These are phyloP conservation scores for Rhizopogon sp. DNA, from an alignment of 768 basidiomycete species.

Conservation along the genomic window DNA sequence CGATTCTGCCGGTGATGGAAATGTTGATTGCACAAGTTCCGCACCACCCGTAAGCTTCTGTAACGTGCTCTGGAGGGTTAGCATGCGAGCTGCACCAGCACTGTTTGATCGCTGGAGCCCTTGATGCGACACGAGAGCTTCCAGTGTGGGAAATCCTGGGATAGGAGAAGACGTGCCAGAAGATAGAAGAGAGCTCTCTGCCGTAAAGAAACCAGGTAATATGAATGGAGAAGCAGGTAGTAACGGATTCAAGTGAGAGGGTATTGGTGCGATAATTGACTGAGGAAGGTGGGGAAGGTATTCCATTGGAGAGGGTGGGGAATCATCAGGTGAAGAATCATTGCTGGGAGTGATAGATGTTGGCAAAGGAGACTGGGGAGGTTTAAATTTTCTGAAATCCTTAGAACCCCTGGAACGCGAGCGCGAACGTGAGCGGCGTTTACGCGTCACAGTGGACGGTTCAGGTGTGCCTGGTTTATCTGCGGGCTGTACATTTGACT, in stretches of 20 bases:
- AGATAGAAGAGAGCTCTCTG: slow-evolving; percentile 54
- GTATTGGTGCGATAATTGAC: slow-evolving; percentile 47
- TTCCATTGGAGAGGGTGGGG: slow-evolving; percentile 25
- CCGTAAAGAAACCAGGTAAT: slow-evolving; percentile 46
- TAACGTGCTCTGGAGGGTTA: slow-evolving; percentile 65
- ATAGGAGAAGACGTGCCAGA: slow-evolving; percentile 64
- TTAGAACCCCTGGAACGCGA: slow-evolving; percentile 56
- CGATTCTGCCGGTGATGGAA: slow-evolving; percentile 47
- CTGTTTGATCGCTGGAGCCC: slow-evolving; percentile 89
- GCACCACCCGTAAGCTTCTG: slow-evolving; percentile 76
- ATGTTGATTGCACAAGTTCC: slow-evolving; percentile 37
- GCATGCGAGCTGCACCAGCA: slow-evolving; percentile 63
- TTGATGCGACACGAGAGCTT: slow-evolving; percentile 55
- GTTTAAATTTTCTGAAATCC: slow-evolving; percentile 60
- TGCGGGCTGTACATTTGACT: slow-evolving; percentile 22
- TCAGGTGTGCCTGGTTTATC: slow-evolving; percentile 33
- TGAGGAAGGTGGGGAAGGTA: slow-evolving; percentile 21
- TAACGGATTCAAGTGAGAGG: slow-evolving; percentile 45
- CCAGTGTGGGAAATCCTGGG: slow-evolving; percentile 68
- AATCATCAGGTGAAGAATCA: slow-evolving; percentile 71
- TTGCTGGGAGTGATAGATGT: slow-evolving; percentile 41
- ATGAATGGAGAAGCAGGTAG: slow-evolving; percentile 38
- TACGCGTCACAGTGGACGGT: slow-evolving; percentile 39
- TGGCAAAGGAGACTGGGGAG: slow-evolving; percentile 42
- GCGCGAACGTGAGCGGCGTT: slow-evolving; percentile 71